Evolutionary conservation across 2,329 filamentous ascomycete genomes (phyloP).

Genomic region (Hypoxylon sp.): DNA sequence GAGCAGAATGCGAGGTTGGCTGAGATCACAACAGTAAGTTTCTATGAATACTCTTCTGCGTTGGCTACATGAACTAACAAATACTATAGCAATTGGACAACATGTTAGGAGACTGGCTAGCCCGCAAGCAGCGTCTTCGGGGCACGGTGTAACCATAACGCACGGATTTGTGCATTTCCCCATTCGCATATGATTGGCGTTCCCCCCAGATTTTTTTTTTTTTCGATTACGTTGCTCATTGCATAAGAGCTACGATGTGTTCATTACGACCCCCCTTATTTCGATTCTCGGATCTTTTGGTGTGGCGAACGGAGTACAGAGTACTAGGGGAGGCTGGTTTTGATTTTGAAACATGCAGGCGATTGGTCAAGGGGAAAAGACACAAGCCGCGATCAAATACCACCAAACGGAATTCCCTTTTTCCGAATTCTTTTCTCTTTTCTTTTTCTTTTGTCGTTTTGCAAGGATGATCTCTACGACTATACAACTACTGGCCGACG

Average conservation of each 20-base stretch:
- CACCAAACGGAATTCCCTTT: slow-evolving; percentile 17
- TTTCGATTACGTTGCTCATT: slow-evolving; percentile 30
- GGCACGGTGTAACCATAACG: slow-evolving; percentile 55
- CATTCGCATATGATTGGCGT: slow-evolving; percentile 37
- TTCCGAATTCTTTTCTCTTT: slow-evolving; percentile 16
- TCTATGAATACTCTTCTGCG: background rate
- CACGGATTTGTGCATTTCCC: slow-evolving; percentile 21
- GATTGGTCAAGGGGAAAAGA: slow-evolving; percentile 8
- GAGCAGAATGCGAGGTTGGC: slow-evolving; percentile 88
- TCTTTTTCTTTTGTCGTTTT: slow-evolving; percentile 25
- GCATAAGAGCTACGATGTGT: slow-evolving; percentile 35
- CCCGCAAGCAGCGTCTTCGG: slow-evolving; percentile 74
- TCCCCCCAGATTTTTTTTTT: slow-evolving; percentile 13
- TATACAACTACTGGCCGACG: slow-evolving; percentile 26
- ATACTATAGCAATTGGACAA: slow-evolving; percentile 78
- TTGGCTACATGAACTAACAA: slow-evolving; percentile 12
- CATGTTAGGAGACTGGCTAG: slow-evolving; percentile 85
- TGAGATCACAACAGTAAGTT: slow-evolving; percentile 81
- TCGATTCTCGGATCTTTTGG: slow-evolving; percentile 25
- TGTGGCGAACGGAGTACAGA: slow-evolving; percentile 35
- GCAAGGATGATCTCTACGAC: slow-evolving; percentile 22
- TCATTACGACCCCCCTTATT: slow-evolving; percentile 21
- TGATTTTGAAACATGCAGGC: slow-evolving; percentile 16
- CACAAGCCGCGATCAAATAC: slow-evolving; percentile 16
- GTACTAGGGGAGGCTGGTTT: slow-evolving; percentile 1